Conservation (phyloP, 495 filamentous ascomycete genomes). For the Copromyces sp. region DNA sequence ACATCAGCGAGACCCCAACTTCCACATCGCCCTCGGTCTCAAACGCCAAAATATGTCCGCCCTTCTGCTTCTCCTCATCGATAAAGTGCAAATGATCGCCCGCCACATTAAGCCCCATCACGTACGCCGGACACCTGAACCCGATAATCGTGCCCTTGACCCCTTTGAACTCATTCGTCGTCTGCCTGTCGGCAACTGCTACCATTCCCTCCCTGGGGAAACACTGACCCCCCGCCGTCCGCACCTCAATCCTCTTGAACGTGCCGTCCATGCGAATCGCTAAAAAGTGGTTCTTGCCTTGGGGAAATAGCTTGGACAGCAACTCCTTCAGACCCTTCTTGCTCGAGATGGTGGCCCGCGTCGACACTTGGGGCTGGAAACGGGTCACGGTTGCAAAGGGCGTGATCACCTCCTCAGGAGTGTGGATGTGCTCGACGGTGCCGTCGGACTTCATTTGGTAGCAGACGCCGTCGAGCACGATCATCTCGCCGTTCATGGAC, state of each 20-base stretch:
- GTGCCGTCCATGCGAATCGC: slow-evolving; percentile 28
- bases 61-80: slow-evolving; percentile 28
- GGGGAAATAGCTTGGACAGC: slow-evolving; percentile 26
- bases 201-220: slow-evolving; percentile 27
- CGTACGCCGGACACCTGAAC: slow-evolving; percentile 37
- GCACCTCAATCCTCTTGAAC: slow-evolving; percentile 27
- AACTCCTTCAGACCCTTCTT: slow-evolving; percentile 28
- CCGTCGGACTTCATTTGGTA: slow-evolving; percentile 40
- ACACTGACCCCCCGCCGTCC: slow-evolving; percentile 28
- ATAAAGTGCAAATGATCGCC: slow-evolving; percentile 46
- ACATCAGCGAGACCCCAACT: slow-evolving; percentile 23
- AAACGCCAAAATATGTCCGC: slow-evolving; percentile 41
- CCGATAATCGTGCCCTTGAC: slow-evolving; percentile 37
- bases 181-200: slow-evolving; percentile 33
- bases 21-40: slow-evolving; percentile 28
- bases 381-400: slow-evolving; percentile 37
- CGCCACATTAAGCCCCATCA: slow-evolving; percentile 38
- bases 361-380: slow-evolving; percentile 21
- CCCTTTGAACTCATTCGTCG: slow-evolving; percentile 22
- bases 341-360: slow-evolving; percentile 12
- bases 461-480: slow-evolving; percentile 35
- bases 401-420: slow-evolving; percentile 16
- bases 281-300: slow-evolving; percentile 30
- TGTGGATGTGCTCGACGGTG: slow-evolving; percentile 17
- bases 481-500: slow-evolving; percentile 41